phyloP scores from a whole-genome alignment of 23 red algal species.

The Porphyridium purpureum region DNA sequence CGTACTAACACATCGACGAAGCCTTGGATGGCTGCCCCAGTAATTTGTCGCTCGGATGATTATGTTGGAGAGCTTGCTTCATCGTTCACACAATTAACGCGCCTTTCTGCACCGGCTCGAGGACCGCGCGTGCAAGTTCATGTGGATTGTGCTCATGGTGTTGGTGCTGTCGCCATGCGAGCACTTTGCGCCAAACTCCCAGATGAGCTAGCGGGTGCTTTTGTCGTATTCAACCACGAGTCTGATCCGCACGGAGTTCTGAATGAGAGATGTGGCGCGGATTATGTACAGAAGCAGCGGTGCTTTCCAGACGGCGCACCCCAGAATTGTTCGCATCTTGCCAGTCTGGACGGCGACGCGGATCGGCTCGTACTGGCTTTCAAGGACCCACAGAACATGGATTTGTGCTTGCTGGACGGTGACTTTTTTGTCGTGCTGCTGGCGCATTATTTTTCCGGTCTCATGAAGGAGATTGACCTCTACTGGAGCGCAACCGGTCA shows the following conservation, averaged over 20 bases:
- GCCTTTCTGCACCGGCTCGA: too few relatives aligned
- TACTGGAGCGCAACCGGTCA: too few relatives aligned
- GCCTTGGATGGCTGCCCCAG: too few relatives aligned
- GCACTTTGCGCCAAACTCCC: constrained; percentile 6
- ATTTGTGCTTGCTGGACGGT: constrained; percentile 24
- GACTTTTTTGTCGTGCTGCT: constrained; percentile 50
- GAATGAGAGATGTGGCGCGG: constrained; percentile 77
- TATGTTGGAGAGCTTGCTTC: too few relatives aligned
- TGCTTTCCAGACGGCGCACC: too few relatives aligned
- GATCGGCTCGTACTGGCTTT: constrained; percentile 70
- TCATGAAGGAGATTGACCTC: too few relatives aligned
- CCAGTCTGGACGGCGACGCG: constrained; percentile 96
- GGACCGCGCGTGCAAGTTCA: constrained; percentile 14
- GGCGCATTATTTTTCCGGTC: constrained; percentile 14
- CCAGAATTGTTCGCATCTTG: too few relatives aligned
- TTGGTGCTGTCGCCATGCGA: constrained; percentile 19
- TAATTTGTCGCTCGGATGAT: too few relatives aligned
- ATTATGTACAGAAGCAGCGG: constrained; percentile 88
- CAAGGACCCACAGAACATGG: not conserved
- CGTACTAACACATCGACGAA: too few relatives aligned
- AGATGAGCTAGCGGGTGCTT: not conserved
- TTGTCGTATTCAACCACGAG: constrained; percentile 25
- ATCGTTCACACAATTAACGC: too few relatives aligned
- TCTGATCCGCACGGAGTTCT: constrained; percentile 35
- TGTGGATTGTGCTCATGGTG: constrained; percentile 91